Evolutionary conservation across 2,329 filamentous ascomycete species (phyloP).

Genomic region (Sphaerulina populicola): DNA sequence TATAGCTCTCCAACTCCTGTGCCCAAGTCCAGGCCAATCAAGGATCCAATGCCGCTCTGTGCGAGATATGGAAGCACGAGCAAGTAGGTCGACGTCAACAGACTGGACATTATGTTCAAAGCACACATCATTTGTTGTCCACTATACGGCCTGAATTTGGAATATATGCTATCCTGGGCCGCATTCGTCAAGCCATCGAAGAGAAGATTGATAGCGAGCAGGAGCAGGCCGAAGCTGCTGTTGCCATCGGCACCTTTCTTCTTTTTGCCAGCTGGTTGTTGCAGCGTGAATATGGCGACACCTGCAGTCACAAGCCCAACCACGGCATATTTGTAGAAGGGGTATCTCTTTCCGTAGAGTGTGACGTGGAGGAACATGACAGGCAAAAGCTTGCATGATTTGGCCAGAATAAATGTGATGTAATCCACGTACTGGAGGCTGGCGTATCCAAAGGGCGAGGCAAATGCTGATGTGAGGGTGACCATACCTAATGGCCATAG

Average conservation of each 20-base stretch:
- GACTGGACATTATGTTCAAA: constrained; percentile 79
- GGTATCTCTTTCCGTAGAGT: constrained; percentile 79
- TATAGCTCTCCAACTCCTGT: constrained; percentile 64
- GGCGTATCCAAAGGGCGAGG: constrained; percentile 92
- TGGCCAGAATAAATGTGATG: constrained; percentile 93
- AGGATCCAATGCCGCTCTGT: constrained; percentile 42
- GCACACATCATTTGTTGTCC: constrained; percentile 99
- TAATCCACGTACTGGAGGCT: constrained; percentile 91
- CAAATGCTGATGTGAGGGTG: constrained; percentile 76
- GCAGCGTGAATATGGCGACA: constrained; percentile 89
- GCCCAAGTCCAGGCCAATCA: constrained; percentile 35
- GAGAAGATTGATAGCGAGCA: constrained; percentile 81
- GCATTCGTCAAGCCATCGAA: constrained; percentile 95
- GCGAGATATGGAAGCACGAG: constrained; percentile 72
- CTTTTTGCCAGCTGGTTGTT: constrained; percentile 46
- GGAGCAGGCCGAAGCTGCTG: constrained; percentile 67
- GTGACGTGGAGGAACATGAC: constrained; percentile 96
- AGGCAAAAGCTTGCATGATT: constrained; percentile 96
- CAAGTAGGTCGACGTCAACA: constrained; percentile 69
- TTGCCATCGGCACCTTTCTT: constrained; percentile 42
- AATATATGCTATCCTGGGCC: constrained; percentile 91
- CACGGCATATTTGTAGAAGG: constrained; percentile 92
- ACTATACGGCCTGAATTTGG: constrained; percentile 64
- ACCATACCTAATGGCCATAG: constrained; percentile 73
- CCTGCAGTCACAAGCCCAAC: constrained; percentile 84